Evolutionary conservation across 2,329 filamentous ascomycete genomes (phyloP), one percentile per base, ranked within the genome.

Genomic region (Coniochaeta sp.): DNA sequence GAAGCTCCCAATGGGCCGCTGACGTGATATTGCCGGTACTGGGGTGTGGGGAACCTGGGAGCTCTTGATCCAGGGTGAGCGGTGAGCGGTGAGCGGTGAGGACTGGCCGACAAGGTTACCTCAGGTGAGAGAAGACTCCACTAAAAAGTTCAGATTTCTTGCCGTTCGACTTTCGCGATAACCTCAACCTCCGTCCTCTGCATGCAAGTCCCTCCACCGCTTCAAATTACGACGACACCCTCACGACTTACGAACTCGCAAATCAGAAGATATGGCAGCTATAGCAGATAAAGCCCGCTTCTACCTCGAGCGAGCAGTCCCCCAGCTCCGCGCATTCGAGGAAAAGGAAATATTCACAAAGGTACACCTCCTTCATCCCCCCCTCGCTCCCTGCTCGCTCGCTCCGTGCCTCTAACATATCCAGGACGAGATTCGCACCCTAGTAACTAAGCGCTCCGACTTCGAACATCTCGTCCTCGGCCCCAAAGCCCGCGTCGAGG

Each of bases 201-300:
- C 38, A 10, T 42, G 12, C 12, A 4, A 10, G 16, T 42, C 18
- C 22, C 38, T 10, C 38, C 38, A 22, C 38, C 18, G 7, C 27
- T 6, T 30, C 27, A 12, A 6, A 7, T 6, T 38, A 38, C 14
- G 7, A 38, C 14, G 6, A 38, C 33, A 6, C 8, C 22, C 14
- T 28, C 4, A 13, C 22, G 16, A 22, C 6, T 20, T 12, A 20
- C 6, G 6, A 30, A n/a, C 26, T 22, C 20, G 8, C 42, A 27
- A 3, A n/a, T 18, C 5, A n/a, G 4, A 26, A 8, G 12, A 35
- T 54, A 95, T 96, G 90, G 82, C 91, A 1, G 86, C 83, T 38
- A 86, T 94, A 53, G 86, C 88, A 57, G 94, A 97, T 65, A 97
- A 96, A 71, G 94, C 92, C 52, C 89, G 92, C 53, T 97, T 92